phyloP scores from a whole-genome alignment of 1,284 basidiomycete species.

The Boletus sp. region DNA sequence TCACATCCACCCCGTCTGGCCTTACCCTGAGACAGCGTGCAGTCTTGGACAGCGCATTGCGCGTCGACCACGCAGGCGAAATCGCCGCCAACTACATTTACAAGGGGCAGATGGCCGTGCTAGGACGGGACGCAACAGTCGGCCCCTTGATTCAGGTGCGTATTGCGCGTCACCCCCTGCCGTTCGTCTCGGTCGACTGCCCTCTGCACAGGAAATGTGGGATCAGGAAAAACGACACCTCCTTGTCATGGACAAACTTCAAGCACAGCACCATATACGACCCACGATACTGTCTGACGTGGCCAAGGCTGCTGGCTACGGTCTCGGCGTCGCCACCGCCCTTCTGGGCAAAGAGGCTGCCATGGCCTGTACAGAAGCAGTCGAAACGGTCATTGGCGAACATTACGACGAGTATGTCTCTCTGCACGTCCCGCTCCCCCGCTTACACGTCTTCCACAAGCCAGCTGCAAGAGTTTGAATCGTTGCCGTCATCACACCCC shows the following conservation, averaged over 20 bases:
- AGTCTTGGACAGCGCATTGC: constrained; percentile 61
- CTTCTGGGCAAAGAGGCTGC: constrained; percentile 89
- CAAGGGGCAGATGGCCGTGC: constrained; percentile 72
- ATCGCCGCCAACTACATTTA: constrained; percentile 94
- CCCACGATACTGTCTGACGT: constrained; percentile 83
- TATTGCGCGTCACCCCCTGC: neutral
- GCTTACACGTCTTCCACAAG: constrained; percentile 37
- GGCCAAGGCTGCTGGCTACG: constrained; percentile 83
- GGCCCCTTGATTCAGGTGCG: constrained; percentile 74
- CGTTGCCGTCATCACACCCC: constrained; percentile 62
- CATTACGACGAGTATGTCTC: constrained; percentile 91
- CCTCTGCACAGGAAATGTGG: constrained; percentile 81
- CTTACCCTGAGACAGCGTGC: constrained; percentile 46
- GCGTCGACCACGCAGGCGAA: constrained; percentile 92
- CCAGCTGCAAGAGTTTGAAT: constrained; percentile 69
- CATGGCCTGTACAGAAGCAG: constrained; percentile 98
- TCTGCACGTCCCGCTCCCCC: neutral
- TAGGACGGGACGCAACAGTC: constrained; percentile 59
- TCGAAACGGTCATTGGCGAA: constrained; percentile 96
- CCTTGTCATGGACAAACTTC: constrained; percentile 78
- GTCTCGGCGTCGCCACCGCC: constrained; percentile 82
- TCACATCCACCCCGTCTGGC: constrained; percentile 45
- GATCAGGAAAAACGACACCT: constrained; percentile 93
- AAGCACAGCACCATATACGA: constrained; percentile 78
- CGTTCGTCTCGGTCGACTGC: constrained; percentile 4